A percentile compares a stretch with the other conserved stretches of the same genome.
phyloP scores from a whole-genome alignment of 768 basidiomycete genomes.

The Lentinula detonsa region DNA sequence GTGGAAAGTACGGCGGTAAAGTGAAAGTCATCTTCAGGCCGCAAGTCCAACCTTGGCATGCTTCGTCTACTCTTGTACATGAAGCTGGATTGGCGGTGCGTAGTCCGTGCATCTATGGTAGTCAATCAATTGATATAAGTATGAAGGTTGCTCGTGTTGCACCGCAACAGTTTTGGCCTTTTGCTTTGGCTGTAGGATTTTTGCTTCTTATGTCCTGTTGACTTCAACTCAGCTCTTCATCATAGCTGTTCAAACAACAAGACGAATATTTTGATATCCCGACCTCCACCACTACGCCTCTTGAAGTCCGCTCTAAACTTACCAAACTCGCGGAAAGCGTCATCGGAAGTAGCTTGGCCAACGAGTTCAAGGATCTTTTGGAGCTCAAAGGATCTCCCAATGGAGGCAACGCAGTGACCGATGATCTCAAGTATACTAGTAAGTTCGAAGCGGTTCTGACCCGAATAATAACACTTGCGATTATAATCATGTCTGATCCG shows the following conservation, averaged over 20 bases:
- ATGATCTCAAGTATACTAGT: constrained; percentile 90
- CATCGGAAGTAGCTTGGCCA: constrained; percentile 42
- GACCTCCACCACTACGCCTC: constrained; percentile 54
- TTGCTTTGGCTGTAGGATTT: constrained; percentile 53
- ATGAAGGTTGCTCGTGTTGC: constrained; percentile 61
- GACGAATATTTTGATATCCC: constrained; percentile 79
- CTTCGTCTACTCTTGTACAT: constrained; percentile 64
- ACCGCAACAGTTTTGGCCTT: constrained; percentile 78
- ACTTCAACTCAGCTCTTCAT: not conserved
- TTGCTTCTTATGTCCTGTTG: not conserved
- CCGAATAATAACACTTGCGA: not conserved
- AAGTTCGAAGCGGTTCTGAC: constrained; percentile 19
- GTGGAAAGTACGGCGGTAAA: constrained; percentile 64
- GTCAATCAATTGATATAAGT: not conserved
- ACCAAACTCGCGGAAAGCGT: constrained; percentile 50
- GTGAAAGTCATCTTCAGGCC: constrained; percentile 67
- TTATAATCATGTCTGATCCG: not conserved
- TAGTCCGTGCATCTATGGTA: not conserved
- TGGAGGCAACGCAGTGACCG: constrained; percentile 76
- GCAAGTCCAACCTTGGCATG: constrained; percentile 81
- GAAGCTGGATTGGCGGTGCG: constrained; percentile 80
- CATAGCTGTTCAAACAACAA: constrained; percentile 74
- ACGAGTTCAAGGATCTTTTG: constrained; percentile 56
- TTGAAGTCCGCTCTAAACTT: constrained; percentile 72
- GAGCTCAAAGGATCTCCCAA: constrained; percentile 60